phyloP scores from a whole-genome alignment of 164 flowering plant genomes.

The Vitis vinifera region ASM3070453v1 NC_081810.1:3916501-3917000 shows the following conservation, averaged over 20 bases:
- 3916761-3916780: slow-evolving; percentile 30
- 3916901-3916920: not conserved
- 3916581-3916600: slow-evolving; percentile 41
- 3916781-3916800: not conserved
- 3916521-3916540: no score
- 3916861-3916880: slow-evolving; percentile 48
- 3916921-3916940: not conserved
- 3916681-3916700: slow-evolving; percentile 57
- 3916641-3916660: slow-evolving; percentile 34
- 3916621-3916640: slow-evolving; percentile 62
- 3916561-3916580: not conserved
- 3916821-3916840: not conserved
- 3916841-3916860: slow-evolving; percentile 38
- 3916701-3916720: slow-evolving; percentile 55
- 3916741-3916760: slow-evolving; percentile 56
- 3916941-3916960: no score
- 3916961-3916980: not conserved
- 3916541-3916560: not conserved
- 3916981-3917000: not conserved
- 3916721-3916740: slow-evolving; percentile 51
- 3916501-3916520: not conserved
- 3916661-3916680: slow-evolving; percentile 46
- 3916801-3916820: not conserved
- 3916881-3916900: slow-evolving; percentile 50
- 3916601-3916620: slow-evolving; percentile 61